Evolutionary conservation across 805 yeast species (phyloP), one percentile per base, ranked within the genome.

Genomic region (Lachancea thermotolerans): DNA sequence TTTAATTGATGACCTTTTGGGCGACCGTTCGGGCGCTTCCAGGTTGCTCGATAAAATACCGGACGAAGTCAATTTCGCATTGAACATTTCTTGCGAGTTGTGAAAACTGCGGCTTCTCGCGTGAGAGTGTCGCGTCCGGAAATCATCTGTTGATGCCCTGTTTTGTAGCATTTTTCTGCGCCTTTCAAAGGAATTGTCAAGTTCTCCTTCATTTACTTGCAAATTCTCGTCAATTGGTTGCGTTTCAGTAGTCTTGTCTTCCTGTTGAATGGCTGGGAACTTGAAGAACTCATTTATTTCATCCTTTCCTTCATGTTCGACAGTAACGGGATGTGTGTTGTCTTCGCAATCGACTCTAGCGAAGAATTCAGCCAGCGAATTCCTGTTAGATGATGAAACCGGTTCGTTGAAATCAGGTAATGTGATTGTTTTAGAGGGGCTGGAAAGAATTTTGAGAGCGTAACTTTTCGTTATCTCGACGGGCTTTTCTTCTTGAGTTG

Each of bases 81-180:
- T 44, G 35, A 57, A 46, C 44, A 53, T 46, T 18, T 55, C 59
- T 10, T 52, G 52, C 6, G 45, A 49, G 35, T 49, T 52, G 37
- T 58, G 61, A 10, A 59, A 42, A 37, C 67, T 62, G 47, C 56
- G 55, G 28, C 62, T 60, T 38, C 67, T 53, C 44, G 52, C 59
- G 49, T 62, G 67, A n/a, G 47, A 46, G 41, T 62, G 65, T 27
- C 43, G 15, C 12, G 17, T 47, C 38, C 29, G 48, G n/a, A 15
- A 21, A 5, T 25, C 31, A 6, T 35, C 35, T 10, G 12, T 17
- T 12, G 38, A 21, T 11, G 25, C 7, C 14, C 37, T 28, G 25
- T 15, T 32, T 27, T 32, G 35, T 27, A 59, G 45, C 29, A 32
- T 46, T 16, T 48, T 48, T 42, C 66, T 50, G 45, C 64, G 51